Percentiles rank a stretch among this genome's conserved stretches.
These are phyloP conservation scores for Urtica urens DNA, from an alignment of 306 rosid species.

Conservation along the genomic window DNA sequence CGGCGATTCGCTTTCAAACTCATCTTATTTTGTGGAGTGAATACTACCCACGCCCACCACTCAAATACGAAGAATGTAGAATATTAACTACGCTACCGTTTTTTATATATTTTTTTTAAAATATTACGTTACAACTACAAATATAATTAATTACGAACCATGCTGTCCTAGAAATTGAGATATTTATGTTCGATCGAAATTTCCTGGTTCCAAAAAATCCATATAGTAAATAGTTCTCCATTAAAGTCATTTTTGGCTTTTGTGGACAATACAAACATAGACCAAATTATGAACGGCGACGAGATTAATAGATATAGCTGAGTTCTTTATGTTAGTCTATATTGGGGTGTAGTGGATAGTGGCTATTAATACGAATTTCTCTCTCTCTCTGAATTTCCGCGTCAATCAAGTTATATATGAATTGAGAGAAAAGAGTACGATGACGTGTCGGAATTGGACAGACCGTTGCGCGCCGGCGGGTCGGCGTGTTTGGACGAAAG, in stretches of 20 bases:
- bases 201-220: no score
- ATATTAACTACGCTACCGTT: no score
- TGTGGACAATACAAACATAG: no score
- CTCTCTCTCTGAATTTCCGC: not conserved
- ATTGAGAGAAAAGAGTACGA: no score
- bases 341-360: no score
- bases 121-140: not conserved
- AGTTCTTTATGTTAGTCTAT: not conserved
- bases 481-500: slow-evolving; percentile 21
- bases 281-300: no score
- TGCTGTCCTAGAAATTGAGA: not conserved
- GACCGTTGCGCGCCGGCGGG: slow-evolving; percentile 36
- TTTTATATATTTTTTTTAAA: no score
- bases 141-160: not conserved
- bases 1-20: not conserved
- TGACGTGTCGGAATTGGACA: slow-evolving; percentile 43
- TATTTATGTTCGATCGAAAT: not conserved
- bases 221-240: no score
- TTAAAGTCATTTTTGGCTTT: no score
- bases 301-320: not conserved
- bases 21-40: not conserved
- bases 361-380: not conserved
- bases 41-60: not conserved
- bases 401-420: no score
- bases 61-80: not conserved